Percentiles rank a stretch among this genome's conserved stretches.
Conservation (phyloP, 345 rosid genomes). For the Gossypium stocksii region DNA sequence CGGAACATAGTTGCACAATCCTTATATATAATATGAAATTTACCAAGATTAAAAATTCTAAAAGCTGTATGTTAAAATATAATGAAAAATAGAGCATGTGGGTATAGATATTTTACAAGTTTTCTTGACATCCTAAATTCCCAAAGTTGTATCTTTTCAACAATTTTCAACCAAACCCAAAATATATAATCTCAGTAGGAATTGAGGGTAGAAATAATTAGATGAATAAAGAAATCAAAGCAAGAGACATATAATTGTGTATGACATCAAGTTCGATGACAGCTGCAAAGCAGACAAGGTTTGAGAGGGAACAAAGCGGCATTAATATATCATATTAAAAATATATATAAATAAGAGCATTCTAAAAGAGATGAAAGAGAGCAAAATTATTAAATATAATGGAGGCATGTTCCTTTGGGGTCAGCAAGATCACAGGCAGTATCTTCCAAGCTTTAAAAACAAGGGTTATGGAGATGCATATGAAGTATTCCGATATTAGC, state of each 20-base stretch:
- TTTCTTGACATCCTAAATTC: slow-evolving; percentile 44
- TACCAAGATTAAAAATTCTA: not conserved
- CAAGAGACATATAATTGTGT: slow-evolving; percentile 35
- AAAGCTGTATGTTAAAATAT: too few species aligned
- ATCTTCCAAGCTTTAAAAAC: slow-evolving; percentile 28
- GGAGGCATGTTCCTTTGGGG: slow-evolving; percentile 41
- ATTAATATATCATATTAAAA: not conserved
- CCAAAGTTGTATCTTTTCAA: slow-evolving; percentile 17
- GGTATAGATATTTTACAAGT: too few species aligned
- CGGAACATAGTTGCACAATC: too few species aligned
- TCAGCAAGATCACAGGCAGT: slow-evolving; percentile 46
- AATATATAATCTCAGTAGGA: slow-evolving; percentile 15
- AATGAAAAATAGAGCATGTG: too few species aligned
- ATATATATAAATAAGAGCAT: slow-evolving; percentile 21
- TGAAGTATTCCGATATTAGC: slow-evolving; percentile 27
- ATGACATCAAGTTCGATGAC: slow-evolving; percentile 52
- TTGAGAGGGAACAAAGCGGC: slow-evolving; percentile 29
- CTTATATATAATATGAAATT: too few species aligned
- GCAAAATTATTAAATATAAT: slow-evolving; percentile 20
- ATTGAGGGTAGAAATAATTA: slow-evolving; percentile 5
- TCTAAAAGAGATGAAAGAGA: slow-evolving; percentile 24
- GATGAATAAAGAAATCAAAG: slow-evolving; percentile 22
- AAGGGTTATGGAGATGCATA: slow-evolving; percentile 29
- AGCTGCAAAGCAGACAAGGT: slow-evolving; percentile 52
- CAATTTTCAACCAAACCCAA: slow-evolving; percentile 11